Percentiles rank a stretch among this genome's conserved stretches.
Evolutionary conservation across 371 early-diverging fungal genomes (phyloP).

Genomic region (Rhizomucor pusillus): DNA sequence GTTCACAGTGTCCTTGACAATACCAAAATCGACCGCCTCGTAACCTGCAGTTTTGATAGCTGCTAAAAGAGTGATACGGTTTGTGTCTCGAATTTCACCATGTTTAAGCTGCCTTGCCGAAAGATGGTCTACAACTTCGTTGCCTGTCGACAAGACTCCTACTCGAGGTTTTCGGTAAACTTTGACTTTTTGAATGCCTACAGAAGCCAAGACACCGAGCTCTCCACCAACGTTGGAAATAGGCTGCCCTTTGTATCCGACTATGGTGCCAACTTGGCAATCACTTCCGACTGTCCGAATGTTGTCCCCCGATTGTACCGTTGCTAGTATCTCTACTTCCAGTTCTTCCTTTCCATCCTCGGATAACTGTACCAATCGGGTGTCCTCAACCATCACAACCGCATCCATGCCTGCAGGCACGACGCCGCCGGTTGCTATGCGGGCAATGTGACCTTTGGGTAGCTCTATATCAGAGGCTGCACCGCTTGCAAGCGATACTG

Average conservation of each 20-base stretch:
- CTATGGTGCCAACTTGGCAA: constrained; percentile 53
- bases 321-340: constrained; percentile 51
- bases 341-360: constrained; percentile 62
- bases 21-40: constrained; percentile 72
- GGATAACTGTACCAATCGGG: constrained; percentile 57
- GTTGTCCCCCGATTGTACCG: constrained; percentile 50
- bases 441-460: constrained; percentile 57
- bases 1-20: constrained; percentile 68
- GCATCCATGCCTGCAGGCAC: constrained; percentile 81
- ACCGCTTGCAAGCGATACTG: constrained; percentile 58
- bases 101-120: constrained; percentile 41
- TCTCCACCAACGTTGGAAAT: constrained; percentile 77
- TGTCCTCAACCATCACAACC: constrained; percentile 94
- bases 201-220: constrained; percentile 76
- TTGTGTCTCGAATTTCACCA: constrained; percentile 83
- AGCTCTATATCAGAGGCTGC: constrained; percentile 8
- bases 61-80: constrained; percentile 75
- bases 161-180: constrained; percentile 72
- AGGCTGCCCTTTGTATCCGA: constrained; percentile 57
- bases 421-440: constrained; percentile 88
- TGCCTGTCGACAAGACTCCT: constrained; percentile 86
- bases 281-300: constrained; percentile 85
- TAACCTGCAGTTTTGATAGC: constrained; percentile 66
- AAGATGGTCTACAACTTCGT: constrained; percentile 74
- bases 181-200: constrained; percentile 64